Evolutionary conservation across 345 rosid genomes (phyloP), one percentile per base, ranked within the genome.

Genomic region (Salix purpurea): DNA sequence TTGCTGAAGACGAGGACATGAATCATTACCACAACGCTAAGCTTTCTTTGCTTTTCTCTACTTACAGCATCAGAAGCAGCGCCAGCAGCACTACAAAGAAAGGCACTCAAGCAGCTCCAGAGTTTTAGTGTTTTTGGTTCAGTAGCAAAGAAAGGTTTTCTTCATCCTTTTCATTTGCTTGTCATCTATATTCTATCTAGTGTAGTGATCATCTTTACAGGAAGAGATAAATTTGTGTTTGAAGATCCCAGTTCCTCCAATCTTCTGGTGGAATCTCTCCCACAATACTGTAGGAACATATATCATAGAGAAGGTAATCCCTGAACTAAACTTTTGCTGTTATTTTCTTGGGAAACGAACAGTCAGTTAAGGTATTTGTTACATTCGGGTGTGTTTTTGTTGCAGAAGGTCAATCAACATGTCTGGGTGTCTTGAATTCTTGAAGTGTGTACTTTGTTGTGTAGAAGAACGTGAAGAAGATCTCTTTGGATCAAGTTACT

Each of bases 371-470:
- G 24, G 76, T 61, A 64, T 40, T 40, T 4, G 52, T 46, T 46
- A 46, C 52, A 36, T 19, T 21, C 39, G 69, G 28, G 14, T 4
- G 42, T 60, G 16, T 72, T 72, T 62, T 42, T n/a, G 34, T 61
- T 73, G 76, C 69, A 62, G 69, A 61, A 62, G 65, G 65, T 52
- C 23, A 52, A 2, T 56, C 18, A 7, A 16, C 16, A 83, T 79
- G 85, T 74, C 81, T 21, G 28, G 7, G 18, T 34, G 44, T 40
- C 60, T 83, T 70, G 69, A 77, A 65, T 73, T 79, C 68, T 74
- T 83, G 71, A 34, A 69, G 62, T 74, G 76, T 67, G 14, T 79
- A 56, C 73, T 79, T 65, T 79, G 83, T 65, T 79, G 83, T 42
- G 56, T 69, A 42, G 76, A 76, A 13, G 78, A 83, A 16, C 5